Evolutionary conservation across 2,329 filamentous ascomycete species (phyloP).

Genomic region (Leptographium wingfieldii): DNA sequence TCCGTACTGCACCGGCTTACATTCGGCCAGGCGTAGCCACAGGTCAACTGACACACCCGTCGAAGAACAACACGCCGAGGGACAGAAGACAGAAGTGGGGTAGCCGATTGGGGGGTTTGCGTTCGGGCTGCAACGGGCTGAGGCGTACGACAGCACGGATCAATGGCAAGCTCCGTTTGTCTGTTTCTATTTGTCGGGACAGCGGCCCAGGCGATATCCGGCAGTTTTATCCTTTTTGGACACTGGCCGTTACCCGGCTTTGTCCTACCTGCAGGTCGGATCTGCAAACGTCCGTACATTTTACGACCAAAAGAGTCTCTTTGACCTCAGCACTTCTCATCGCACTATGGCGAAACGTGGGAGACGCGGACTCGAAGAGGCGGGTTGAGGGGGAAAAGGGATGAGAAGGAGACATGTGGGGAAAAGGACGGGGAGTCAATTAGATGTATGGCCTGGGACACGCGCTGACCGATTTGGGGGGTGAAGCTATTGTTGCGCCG

Average conservation of each 20-base stretch:
- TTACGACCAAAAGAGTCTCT: too few relatives aligned
- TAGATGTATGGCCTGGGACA: neutral
- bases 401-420: neutral
- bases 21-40: too few relatives aligned
- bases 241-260: neutral
- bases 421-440: neutral
- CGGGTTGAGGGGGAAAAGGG: neutral
- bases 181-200: neutral
- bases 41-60: neutral
- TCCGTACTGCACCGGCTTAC: too few relatives aligned
- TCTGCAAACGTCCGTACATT: too few relatives aligned
- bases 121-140: constrained; percentile 3
- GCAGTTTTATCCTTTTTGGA: neutral
- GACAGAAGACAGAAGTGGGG: neutral
- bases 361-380: constrained; percentile 18
- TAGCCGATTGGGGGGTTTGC: neutral
- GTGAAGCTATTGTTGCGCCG: neutral
- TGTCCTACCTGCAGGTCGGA: neutral
- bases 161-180: neutral
- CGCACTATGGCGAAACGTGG: constrained; percentile 25
- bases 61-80: neutral
- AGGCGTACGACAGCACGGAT: neutral
- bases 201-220: neutral
- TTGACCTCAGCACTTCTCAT: constrained; percentile 12
- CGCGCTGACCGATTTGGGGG: neutral